These are phyloP conservation scores for Aureobasidium sp. DNA, from an alignment of 2,329 filamentous ascomycete genomes.

Conservation along the genomic window DNA sequence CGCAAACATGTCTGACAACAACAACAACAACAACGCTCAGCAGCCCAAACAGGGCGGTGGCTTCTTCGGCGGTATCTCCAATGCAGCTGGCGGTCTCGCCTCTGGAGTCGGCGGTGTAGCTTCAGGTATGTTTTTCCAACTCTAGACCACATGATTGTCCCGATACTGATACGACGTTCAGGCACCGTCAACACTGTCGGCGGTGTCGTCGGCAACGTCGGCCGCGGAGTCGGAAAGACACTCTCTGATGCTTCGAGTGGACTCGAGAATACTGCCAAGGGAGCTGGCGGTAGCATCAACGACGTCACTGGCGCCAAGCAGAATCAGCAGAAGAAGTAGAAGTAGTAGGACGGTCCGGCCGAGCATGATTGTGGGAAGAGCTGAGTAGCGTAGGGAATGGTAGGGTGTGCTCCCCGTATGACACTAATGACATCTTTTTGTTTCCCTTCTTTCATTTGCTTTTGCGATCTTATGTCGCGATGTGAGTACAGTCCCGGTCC, in stretches of 20 bases:
- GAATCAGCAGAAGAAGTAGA: not conserved
- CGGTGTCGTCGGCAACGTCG: conserved; percentile 17
- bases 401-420: no score
- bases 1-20: conserved; percentile 10
- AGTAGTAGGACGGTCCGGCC: not conserved
- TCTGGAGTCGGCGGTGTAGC: conserved; percentile 10
- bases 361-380: no score
- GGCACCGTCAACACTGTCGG: conserved; percentile 15
- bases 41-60: not conserved
- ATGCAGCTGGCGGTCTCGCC: conserved; percentile 8
- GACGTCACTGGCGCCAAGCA: conserved; percentile 5
- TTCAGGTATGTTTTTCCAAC: not conserved
- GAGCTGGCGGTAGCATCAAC: conserved; percentile 1
- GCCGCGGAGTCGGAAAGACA: conserved; percentile 14
- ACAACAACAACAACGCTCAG: not conserved
- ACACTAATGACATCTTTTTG: no score
- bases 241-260: conserved; percentile 8
- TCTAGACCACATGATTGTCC: no score
- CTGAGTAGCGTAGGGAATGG: no score
- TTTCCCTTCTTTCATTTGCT: no score
- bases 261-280: conserved; percentile 14
- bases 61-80: not conserved
- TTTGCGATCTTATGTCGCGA: no score
- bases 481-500: no score
- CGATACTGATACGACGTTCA: not conserved